These are phyloP conservation scores for Cercophora scortea DNA, from an alignment of 495 filamentous ascomycete species.

Conservation along the genomic window DNA sequence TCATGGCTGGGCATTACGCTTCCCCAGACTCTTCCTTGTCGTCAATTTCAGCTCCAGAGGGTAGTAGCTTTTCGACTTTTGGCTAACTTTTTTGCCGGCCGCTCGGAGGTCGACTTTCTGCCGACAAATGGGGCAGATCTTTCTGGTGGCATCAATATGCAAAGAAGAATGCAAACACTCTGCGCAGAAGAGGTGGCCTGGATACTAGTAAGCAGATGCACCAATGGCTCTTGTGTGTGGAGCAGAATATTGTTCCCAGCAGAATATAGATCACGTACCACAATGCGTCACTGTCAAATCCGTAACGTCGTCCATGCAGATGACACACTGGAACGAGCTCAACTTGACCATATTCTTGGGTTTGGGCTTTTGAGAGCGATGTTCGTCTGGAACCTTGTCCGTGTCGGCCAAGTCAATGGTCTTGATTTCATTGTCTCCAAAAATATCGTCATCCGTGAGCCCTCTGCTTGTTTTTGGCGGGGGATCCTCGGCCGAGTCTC, in stretches of 20 bases:
- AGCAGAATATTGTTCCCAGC: no score
- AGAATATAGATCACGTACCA: slow-evolving; percentile 47
- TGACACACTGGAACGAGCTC: slow-evolving; percentile 61
- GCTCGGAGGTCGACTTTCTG: slow-evolving; percentile 44
- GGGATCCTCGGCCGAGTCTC: background rate
- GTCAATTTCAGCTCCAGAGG: slow-evolving; percentile 55
- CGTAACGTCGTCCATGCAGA: slow-evolving; percentile 74
- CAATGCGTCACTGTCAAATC: slow-evolving; percentile 73
- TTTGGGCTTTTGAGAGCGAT: slow-evolving; percentile 39
- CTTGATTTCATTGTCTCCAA: slow-evolving; percentile 12
- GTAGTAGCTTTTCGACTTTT: slow-evolving; percentile 38
- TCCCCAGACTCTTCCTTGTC: slow-evolving; percentile 41
- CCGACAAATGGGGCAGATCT: slow-evolving; percentile 46
- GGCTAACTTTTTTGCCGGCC: slow-evolving; percentile 18
- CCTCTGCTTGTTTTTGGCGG: background rate
- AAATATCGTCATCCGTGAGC: slow-evolving; percentile 25
- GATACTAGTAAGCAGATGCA: background rate
- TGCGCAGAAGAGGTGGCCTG: slow-evolving; percentile 83
- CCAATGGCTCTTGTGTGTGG: no score
- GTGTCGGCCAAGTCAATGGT: slow-evolving; percentile 54
- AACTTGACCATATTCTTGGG: slow-evolving; percentile 47
- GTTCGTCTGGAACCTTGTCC: slow-evolving; percentile 46
- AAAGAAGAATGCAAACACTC: slow-evolving; percentile 71
- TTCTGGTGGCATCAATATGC: slow-evolving; percentile 45
- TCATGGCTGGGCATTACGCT: slow-evolving; percentile 18